Evolutionary conservation across 108 stramenopile species (phyloP).

Genomic region (Halocafeteria seosinensis): DNA sequence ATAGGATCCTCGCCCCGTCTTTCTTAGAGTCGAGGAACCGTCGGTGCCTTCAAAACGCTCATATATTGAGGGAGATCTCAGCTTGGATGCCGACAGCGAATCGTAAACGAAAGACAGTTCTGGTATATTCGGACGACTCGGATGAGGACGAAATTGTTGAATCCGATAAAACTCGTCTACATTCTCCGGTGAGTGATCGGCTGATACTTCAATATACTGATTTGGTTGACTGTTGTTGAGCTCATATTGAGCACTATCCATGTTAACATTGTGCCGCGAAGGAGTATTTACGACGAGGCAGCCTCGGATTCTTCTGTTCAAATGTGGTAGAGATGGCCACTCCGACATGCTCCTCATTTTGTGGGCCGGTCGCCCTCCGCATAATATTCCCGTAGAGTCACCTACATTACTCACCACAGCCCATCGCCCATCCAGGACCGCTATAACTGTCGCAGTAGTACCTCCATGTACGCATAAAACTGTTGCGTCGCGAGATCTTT

Average conservation of each 20-base stretch:
- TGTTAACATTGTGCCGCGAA: not conserved
- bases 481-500: not conserved
- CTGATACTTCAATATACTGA: slow-evolving; percentile 15
- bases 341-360: not conserved
- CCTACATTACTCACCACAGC: slow-evolving; percentile 20
- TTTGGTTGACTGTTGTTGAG: not conserved
- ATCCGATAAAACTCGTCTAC: slow-evolving; percentile 29
- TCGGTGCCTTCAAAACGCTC: slow-evolving; percentile 10
- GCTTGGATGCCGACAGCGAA: slow-evolving; percentile 26
- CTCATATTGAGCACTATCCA: not conserved
- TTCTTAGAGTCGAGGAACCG: not conserved
- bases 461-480: slow-evolving; percentile 22
- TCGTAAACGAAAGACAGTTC: slow-evolving; percentile 39
- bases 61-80: slow-evolving; percentile 26
- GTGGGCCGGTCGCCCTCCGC: not conserved
- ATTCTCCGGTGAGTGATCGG: slow-evolving; percentile 41
- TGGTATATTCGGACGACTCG: slow-evolving; percentile 3
- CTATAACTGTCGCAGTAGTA: slow-evolving; percentile 16
- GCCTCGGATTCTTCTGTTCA: no score
- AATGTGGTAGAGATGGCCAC: no score
- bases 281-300: no score
- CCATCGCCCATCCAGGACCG: slow-evolving; percentile 1
- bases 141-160: slow-evolving; percentile 5
- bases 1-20: slow-evolving; percentile 13
- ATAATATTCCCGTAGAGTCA: slow-evolving; percentile 16